These are phyloP conservation scores for Talaromyces trachyspermus DNA, from an alignment of 495 filamentous ascomycete genomes.

Conservation along the genomic window DNA sequence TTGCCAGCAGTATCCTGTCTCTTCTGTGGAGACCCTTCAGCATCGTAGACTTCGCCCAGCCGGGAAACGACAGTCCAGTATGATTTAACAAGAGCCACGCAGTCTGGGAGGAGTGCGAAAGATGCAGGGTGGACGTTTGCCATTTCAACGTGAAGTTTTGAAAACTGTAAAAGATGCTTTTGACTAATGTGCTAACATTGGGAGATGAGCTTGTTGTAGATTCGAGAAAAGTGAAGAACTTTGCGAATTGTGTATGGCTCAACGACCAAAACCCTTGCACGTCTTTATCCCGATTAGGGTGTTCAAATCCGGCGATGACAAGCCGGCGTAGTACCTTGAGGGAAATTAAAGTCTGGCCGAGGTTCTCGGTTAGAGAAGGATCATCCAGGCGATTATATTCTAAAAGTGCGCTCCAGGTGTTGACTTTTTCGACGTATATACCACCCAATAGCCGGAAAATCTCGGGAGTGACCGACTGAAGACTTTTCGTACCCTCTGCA, in stretches of 20 bases:
- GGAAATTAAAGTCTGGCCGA: conserved; percentile 68
- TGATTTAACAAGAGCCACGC: conserved; percentile 60
- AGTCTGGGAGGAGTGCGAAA: conserved; percentile 73
- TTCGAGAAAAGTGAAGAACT: conserved; percentile 47
- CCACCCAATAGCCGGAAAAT: conserved; percentile 66
- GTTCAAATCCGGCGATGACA: conserved; percentile 72
- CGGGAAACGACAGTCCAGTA: conserved; percentile 78
- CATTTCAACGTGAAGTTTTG: conserved; percentile 88
- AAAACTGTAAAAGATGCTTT: conserved; percentile 83
- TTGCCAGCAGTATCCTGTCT: conserved; percentile 7
- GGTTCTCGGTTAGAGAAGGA: conserved; percentile 47
- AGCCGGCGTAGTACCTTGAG: conserved; percentile 77
- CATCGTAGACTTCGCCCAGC: conserved; percentile 62
- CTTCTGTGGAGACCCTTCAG: not conserved
- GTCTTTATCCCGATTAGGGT: conserved; percentile 67
- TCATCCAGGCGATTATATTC: conserved; percentile 48
- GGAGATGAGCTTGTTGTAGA: conserved; percentile 18
- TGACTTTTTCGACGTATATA: conserved; percentile 68
- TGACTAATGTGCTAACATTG: conserved; percentile 46
- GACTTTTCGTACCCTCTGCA: conserved; percentile 59
- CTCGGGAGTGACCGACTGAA: conserved; percentile 72
- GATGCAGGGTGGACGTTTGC: conserved; percentile 63
- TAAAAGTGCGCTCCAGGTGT: conserved; percentile 61
- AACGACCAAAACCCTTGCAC: conserved; percentile 72
- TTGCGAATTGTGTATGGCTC: conserved; percentile 61